These are phyloP conservation scores for Harringtonia aguacate DNA, from an alignment of 2,329 filamentous ascomycete genomes.

Conservation along the genomic window DNA sequence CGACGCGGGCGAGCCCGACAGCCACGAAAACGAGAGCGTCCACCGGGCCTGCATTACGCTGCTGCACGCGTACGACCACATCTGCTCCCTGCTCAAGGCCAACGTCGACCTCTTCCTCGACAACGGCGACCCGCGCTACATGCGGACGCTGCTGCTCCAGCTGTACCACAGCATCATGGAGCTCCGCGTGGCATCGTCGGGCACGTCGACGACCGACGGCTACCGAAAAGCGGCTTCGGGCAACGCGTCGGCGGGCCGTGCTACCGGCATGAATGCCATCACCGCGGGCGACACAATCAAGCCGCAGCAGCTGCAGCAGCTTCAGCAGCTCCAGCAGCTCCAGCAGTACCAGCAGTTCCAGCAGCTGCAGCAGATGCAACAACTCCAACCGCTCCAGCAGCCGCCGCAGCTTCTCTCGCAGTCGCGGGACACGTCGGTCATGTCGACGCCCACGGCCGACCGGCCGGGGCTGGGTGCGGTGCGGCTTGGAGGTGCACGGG, in stretches of 20 bases:
- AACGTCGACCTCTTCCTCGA: constrained; percentile 56
- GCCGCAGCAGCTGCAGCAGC: constrained; percentile 1
- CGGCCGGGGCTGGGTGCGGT: constrained; percentile 26
- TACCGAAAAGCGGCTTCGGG: constrained; percentile 11
- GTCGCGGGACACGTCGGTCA: constrained; percentile 5
- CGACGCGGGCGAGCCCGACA: constrained; percentile 28
- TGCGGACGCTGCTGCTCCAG: constrained; percentile 51
- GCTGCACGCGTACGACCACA: constrained; percentile 54
- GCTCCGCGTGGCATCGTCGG: constrained; percentile 39
- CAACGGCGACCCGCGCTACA: constrained; percentile 56
- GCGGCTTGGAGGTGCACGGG: constrained; percentile 20
- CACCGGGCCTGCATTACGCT: constrained; percentile 52
- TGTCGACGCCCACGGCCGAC: constrained; percentile 39
- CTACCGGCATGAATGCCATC: constrained; percentile 15
- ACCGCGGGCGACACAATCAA: constrained; percentile 28
- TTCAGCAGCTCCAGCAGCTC: too few species aligned
- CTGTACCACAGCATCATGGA: constrained; percentile 60
- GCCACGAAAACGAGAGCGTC: constrained; percentile 51
- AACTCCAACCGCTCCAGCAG: too few species aligned
- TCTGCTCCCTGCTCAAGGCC: constrained; percentile 47
- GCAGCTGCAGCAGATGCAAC: too few species aligned
- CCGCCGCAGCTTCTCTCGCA: constrained; percentile 35
- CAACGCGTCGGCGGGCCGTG: constrained; percentile 5
- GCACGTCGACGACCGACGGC: constrained; percentile 17
- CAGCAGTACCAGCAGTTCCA: too few species aligned